These are phyloP conservation scores for Suillus placidus DNA, from an alignment of 768 basidiomycete genomes.

Conservation along the genomic window DNA sequence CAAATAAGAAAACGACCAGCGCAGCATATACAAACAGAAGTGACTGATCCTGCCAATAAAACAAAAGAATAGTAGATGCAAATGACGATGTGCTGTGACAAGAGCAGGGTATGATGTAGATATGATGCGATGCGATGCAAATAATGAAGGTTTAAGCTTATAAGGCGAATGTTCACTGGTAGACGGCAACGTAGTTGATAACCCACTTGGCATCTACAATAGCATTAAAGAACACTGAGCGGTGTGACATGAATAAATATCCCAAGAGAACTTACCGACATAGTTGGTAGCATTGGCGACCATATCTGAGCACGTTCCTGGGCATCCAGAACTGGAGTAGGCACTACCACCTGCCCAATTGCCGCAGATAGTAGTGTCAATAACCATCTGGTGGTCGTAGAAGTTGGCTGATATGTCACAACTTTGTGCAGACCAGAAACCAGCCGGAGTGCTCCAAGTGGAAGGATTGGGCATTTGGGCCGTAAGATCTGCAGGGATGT, in stretches of 20 bases:
- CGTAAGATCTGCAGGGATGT: slow-evolving; percentile 55
- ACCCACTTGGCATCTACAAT: slow-evolving; percentile 55
- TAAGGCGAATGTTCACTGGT: slow-evolving; percentile 32
- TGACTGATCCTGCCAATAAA: neutral
- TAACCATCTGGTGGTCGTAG: slow-evolving; percentile 51
- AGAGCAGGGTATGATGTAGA: neutral
- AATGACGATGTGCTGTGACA: slow-evolving; percentile 3
- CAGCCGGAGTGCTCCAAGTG: slow-evolving; percentile 55
- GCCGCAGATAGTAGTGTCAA: slow-evolving; percentile 40
- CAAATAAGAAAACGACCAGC: slow-evolving; percentile 8
- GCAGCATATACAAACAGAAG: neutral
- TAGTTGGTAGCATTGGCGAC: slow-evolving; percentile 64
- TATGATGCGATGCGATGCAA: neutral
- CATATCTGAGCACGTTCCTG: slow-evolving; percentile 47
- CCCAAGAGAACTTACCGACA: slow-evolving; percentile 36
- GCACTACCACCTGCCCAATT: slow-evolving; percentile 29
- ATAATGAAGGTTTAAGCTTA: neutral
- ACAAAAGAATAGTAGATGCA: neutral
- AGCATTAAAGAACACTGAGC: slow-evolving; percentile 3
- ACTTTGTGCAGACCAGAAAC: slow-evolving; percentile 49
- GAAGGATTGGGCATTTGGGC: slow-evolving; percentile 47
- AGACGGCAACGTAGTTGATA: slow-evolving; percentile 59
- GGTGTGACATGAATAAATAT: neutral
- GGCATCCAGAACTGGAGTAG: slow-evolving; percentile 35
- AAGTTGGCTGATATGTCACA: slow-evolving; percentile 57